Base-by-base conservation (phyloP, 2,329 filamentous ascomycete genomes). In the Phoma sp. region DNA sequence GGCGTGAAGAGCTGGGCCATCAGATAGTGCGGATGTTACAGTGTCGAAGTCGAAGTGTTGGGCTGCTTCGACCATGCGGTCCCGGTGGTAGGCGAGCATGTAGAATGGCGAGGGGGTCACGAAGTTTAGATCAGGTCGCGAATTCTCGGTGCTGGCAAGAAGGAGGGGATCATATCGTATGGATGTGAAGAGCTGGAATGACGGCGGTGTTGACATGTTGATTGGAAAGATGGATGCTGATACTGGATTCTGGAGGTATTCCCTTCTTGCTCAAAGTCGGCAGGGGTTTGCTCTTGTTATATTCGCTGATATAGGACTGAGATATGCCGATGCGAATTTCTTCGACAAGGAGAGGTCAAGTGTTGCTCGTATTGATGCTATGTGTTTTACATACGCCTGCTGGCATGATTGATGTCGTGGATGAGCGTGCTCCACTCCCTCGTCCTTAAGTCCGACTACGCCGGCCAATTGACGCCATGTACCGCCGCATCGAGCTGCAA, bases 41-140 rank as follows among this genome's bases (percentile, higher is more conserved):
- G 66, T 63, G 13, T 70, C 50, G 77, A 82, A 83, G 38, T 77
- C 69, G 62, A 83, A 81, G 60, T 81, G 75, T 57, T 77, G 68
- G 23, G 82, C 79, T 38, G 82, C 79, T 65, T 79, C 82, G n/a
- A 91, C 79, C 70, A 96, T 83, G 47, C 92, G 88, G 70, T 93
- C 89, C 40, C 86, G 84, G 72, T 96, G 92, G 62, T 88, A 87
- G 53, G 86, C 80, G 13, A 95, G 82, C 82, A 96, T 91, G 73
- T 96, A 96, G 63, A 91, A 87, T 0, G 87, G 83, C 7, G 86
- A 89, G 6, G 77, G 68, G 24, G 78, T 75, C 24, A 67, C 60
- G 62, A 77, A 79, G 65, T 86, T 86, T 77, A 71, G 67, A 47
- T 57, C 62, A 33, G 63, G 64, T 38, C 80, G 87, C 14, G 79